Base-by-base conservation (phyloP, 2,329 filamentous ascomycete species). In the Fusarium chuoi region DNA sequence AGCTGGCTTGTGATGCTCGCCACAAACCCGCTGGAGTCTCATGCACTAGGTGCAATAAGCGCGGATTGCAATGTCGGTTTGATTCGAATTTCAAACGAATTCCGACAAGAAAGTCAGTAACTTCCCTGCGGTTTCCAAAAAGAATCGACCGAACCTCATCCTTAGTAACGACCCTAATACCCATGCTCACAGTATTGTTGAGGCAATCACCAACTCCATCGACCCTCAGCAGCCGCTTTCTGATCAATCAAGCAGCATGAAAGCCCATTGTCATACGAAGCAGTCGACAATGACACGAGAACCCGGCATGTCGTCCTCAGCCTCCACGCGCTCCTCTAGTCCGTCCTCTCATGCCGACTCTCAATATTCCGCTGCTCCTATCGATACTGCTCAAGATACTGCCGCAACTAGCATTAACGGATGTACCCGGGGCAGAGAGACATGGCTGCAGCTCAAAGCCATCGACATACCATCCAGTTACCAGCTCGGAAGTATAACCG, bases 81-180 rank as follows among this genome's bases (percentile, higher is more conserved):
- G 49, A 54, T 17, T 26, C 33, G 0, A 17, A 38, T 22, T 54
- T 54, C 24, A 54, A 54, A 9, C 26, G 33, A 36, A 54, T 54
- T 22, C 33, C 49, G 26, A 54, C 33, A 7, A 54, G 49, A 38
- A 54, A 28, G 49, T 54, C 12, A 22, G 49, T 38, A 3, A 20
- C 3, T 4, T 3, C 5, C 33, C 18, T 1, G 0, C 7, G n/a
- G 6, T 7, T 13, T 33, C 5, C 4, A 28, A 10, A 17, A 28
- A 6, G 10, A 24, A 14, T 24, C 9, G 10, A 7, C 18, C 5
- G 13, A 28, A 3, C 24, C 24, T 15, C 28, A 15, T n/a, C 3
- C 10, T 8, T 38, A 9, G 6, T 12, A 6, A 15, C 1, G n/a
- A 52, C n/a, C 7, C 13, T 15, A 3, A 52, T 38, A 26, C 13